Evolutionary conservation across 2,329 filamentous ascomycete genomes (phyloP).

Genomic region (Teratosphaeria destructans): DNA sequence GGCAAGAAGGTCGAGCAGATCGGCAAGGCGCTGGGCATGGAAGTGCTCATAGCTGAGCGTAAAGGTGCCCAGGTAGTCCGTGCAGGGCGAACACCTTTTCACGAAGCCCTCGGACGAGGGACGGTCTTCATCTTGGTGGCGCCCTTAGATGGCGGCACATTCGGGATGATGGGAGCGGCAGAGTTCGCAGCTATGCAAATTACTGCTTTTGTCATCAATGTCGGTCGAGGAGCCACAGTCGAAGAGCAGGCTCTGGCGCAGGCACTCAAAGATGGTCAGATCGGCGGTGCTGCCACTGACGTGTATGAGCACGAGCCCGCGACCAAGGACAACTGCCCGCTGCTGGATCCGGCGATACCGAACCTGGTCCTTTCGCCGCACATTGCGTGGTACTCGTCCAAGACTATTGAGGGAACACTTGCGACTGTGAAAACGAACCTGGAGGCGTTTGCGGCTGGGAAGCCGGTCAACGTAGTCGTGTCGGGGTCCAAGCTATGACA

Average conservation of each 20-base stretch:
- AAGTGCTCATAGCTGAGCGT: slow-evolving; percentile 39
- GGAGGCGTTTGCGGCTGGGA: slow-evolving; percentile 35
- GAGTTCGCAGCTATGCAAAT: slow-evolving; percentile 38
- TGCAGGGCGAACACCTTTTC: slow-evolving; percentile 26
- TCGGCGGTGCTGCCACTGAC: slow-evolving; percentile 41
- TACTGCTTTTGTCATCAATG: slow-evolving; percentile 39
- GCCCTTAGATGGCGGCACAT: slow-evolving; percentile 16
- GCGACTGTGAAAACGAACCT: slow-evolving; percentile 37
- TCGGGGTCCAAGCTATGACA: not conserved
- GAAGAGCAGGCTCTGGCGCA: slow-evolving; percentile 38
- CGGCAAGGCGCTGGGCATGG: slow-evolving; percentile 38
- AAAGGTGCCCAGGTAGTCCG: slow-evolving; percentile 25
- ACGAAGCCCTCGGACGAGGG: slow-evolving; percentile 25
- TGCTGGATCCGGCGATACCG: slow-evolving; percentile 36
- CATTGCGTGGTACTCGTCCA: slow-evolving; percentile 42
- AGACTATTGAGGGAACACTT: slow-evolving; percentile 38
- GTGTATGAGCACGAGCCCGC: slow-evolving; percentile 40
- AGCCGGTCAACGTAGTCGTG: slow-evolving; percentile 30
- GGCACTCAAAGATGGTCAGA: slow-evolving; percentile 34
- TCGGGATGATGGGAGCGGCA: slow-evolving; percentile 14
- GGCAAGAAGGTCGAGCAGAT: slow-evolving; percentile 38
- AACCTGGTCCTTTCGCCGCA: slow-evolving; percentile 45
- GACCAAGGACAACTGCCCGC: slow-evolving; percentile 31
- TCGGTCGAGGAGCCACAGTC: slow-evolving; percentile 41
- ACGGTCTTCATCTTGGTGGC: slow-evolving; percentile 29